phyloP scores from a whole-genome alignment of 2,329 filamentous ascomycete species.

The Pyrenophora teres region DNA sequence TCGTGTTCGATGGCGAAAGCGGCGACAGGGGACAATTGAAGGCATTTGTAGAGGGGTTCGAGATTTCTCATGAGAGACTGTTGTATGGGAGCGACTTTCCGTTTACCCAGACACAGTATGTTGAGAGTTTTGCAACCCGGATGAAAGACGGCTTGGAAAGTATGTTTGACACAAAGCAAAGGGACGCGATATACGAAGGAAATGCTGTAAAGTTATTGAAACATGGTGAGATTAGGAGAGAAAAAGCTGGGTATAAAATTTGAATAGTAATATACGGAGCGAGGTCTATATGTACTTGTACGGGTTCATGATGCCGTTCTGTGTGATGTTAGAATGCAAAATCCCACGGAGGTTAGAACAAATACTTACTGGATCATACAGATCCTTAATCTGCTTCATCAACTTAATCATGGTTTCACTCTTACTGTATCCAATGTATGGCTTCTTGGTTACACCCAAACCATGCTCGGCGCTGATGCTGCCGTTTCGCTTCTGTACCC shows the following conservation, averaged over 20 bases:
- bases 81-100: slow-evolving; percentile 61
- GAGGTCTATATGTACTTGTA: slow-evolving; percentile 81
- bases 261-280: background rate
- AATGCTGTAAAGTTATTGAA: slow-evolving; percentile 47
- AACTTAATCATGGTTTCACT: slow-evolving; percentile 83
- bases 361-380: slow-evolving; percentile 88
- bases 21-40: slow-evolving; percentile 52
- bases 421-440: slow-evolving; percentile 90
- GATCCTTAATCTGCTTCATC: slow-evolving; percentile 93
- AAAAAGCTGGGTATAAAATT: background rate
- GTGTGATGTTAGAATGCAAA: slow-evolving; percentile 23
- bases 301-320: slow-evolving; percentile 99
- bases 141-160: slow-evolving; percentile 51
- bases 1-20: slow-evolving; percentile 51
- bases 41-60: slow-evolving; percentile 52
- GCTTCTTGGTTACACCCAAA: slow-evolving; percentile 91
- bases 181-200: slow-evolving; percentile 45
- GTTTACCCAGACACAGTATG: slow-evolving; percentile 51
- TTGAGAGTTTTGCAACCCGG: slow-evolving; percentile 45
- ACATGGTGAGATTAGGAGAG: slow-evolving; percentile 3
- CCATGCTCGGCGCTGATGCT: slow-evolving; percentile 98
- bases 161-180: slow-evolving; percentile 45
- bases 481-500: slow-evolving; percentile 84
- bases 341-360: background rate
- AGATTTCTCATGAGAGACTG: slow-evolving; percentile 46